Evolutionary conservation across 768 basidiomycete genomes (phyloP), one percentile per base, ranked within the genome.

Genomic region (Phylloporus sp.): DNA sequence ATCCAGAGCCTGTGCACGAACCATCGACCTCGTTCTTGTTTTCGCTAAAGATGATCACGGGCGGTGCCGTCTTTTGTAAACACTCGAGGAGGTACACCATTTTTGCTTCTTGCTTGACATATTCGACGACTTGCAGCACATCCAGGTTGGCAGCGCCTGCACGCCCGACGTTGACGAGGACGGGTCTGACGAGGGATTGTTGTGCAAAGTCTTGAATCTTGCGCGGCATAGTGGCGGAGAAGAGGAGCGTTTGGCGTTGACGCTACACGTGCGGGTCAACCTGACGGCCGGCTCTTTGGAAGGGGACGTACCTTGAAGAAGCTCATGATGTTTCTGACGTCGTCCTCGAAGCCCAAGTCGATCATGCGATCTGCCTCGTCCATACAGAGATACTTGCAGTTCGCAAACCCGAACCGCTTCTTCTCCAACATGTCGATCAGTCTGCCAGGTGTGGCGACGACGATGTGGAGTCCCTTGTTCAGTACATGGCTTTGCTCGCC

Each of bases 1-100:
- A 29, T 38, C n/a, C 32, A 40, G 8, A 6, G 10, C n/a, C 2
- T 7, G 9, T 22, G 24, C 4, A 57, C 79, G 58, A 54, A 93
- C 93, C 94, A 61, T 99, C 96, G n/a, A 99, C 96, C 65, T 99
- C 96, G 62, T 99, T 98, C 76, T 99, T 99, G 72, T 95, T 98
- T 64, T 99, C 96, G 54, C 88, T 92, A 66, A 99, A 99, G 47
- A 98, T 80, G 67, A 98, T 96, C 39, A 95, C 93, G 2, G 96
- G 96, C 7, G 96, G 96, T 1, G 96, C 86, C 0, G 96, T 99
- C 72, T 98, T 99, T 64, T 98, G 96, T 51, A 99, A 68, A 65
- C 94, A 97, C 67, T 99, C 96, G 38, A 99, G 74, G 14, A 98
- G 77, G 66, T 98, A 99, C 1, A 99, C 94, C 96, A 98, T 98